Conservation (phyloP, 192 early-diverging fungal species). For the Backusella psychrophila region DNA sequence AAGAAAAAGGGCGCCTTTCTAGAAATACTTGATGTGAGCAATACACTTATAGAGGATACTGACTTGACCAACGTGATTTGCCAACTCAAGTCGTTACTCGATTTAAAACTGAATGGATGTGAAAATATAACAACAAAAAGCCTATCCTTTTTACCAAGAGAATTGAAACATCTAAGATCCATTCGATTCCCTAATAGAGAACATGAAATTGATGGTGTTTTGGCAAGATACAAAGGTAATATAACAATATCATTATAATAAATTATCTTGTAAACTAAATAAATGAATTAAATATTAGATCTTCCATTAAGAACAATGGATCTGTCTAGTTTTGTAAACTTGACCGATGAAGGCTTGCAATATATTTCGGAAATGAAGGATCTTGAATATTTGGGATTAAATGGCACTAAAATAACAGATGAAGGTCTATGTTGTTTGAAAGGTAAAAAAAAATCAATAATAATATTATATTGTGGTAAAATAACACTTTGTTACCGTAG, state of each 20-base stretch:
- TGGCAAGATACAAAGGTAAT: conserved; percentile 37
- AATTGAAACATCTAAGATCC: conserved; percentile 27
- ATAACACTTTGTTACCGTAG: conserved; percentile 1
- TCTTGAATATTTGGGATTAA: conserved; percentile 40
- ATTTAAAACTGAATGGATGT: conserved; percentile 3
- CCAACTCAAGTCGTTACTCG: not conserved
- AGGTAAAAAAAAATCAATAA: not conserved
- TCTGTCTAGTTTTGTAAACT: conserved; percentile 38
- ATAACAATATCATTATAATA: not conserved
- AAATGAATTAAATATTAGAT: conserved; percentile 24
- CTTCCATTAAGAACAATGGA: conserved; percentile 46
- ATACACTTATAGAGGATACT: not conserved
- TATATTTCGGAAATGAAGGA: conserved; percentile 33
- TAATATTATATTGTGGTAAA: not conserved
- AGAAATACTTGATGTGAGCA: conserved; percentile 1
- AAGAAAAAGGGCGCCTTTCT: not conserved
- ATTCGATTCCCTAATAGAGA: conserved; percentile 52
- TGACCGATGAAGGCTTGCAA: conserved; percentile 43
- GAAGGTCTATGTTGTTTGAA: conserved; percentile 32
- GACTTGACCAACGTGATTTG: not conserved
- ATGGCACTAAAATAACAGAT: conserved; percentile 51
- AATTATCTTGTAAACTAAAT: not conserved
- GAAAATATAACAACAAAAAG: not conserved
- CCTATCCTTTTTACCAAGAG: conserved; percentile 4
- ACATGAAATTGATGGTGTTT: conserved; percentile 41